Base-by-base conservation (phyloP, 73 alveolate genomes). In the Urostyla sp. region DNA sequence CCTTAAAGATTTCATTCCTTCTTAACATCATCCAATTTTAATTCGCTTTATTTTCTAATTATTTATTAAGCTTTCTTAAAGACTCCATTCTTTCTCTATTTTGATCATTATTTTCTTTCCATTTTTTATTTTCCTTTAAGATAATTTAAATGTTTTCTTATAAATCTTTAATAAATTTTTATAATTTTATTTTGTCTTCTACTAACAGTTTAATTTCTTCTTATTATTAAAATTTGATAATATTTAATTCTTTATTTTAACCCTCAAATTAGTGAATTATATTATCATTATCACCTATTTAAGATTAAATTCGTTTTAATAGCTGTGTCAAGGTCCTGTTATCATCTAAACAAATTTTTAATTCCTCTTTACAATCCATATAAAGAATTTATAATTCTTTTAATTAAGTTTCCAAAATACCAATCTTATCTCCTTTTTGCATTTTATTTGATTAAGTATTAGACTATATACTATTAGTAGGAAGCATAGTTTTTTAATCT, bases 101-200 rank as follows among this genome's bases (percentile, higher is more conserved):
- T 28, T 69, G 49, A 69, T 69, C 83, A 48, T 49, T 6, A 34
- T 45, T 21, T 13, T 69, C 83, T 49, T 69, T 69, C 83, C 83
- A 69, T 26, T 49, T 45, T 38, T 48, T 45, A 49, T 69, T 69
- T 48, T 69, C 83, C 8, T 49, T 45, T 6, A 32, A 31, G 11
- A 69, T 45, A 23, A 46, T 52, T 20, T 69, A 67, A 16, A 45
- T 28, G 31, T 69, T 15, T 3, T 4, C 1, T 5, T 8, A 27
- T 23, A 46, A 45, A 27, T 48, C n/a, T n/a, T 67, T 28, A 7
- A 1, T 48, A 28, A 27, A 46, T 48, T 69, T 45, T 2, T 24
- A 10, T 6, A 26, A 20, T 15, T 21, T 3, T 11, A 52, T 34
- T 31, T 35, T 69, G 23, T 69, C 83, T 24, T 69, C 83, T 34